Percentiles rank a stretch among this genome's conserved stretches.
These are phyloP conservation scores for Ramalina intermedia DNA, from an alignment of 495 filamentous ascomycete genomes.

Conservation along the genomic window DNA sequence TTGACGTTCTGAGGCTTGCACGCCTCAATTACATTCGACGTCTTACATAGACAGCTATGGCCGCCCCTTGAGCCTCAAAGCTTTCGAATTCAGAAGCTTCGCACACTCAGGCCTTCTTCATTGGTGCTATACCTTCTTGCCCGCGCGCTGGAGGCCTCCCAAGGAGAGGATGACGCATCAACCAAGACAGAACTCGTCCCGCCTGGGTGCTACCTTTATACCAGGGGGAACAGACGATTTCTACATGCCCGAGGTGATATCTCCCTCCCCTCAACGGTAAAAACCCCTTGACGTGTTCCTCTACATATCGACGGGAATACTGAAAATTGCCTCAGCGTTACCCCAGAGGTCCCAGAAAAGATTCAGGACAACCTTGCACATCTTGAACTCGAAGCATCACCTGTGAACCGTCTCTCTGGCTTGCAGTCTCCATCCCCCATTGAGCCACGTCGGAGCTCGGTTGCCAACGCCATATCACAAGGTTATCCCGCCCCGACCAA, in stretches of 20 bases:
- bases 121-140: too few relatives aligned
- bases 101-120: too few relatives aligned
- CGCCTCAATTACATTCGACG: too few relatives aligned
- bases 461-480: neutral
- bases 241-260: conserved; percentile 61
- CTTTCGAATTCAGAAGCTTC: too few relatives aligned
- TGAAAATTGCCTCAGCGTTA: conserved; percentile 36
- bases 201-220: conserved; percentile 74
- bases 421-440: conserved; percentile 14
- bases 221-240: conserved; percentile 85
- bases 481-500: neutral
- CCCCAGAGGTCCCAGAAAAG: conserved; percentile 65
- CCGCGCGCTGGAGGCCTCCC: too few relatives aligned
- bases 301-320: conserved; percentile 6
- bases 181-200: conserved; percentile 32
- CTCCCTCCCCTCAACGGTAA: conserved; percentile 82
- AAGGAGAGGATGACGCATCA: conserved; percentile 8
- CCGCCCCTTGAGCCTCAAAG: too few relatives aligned
- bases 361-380: conserved; percentile 86
- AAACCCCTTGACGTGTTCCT: conserved; percentile 17
- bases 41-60: too few relatives aligned
- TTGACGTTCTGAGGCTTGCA: too few relatives aligned
- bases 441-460: neutral
- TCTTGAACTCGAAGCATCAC: conserved; percentile 64
- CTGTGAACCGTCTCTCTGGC: conserved; percentile 11